Base-by-base conservation (phyloP, 2,329 filamentous ascomycete species). In the Chaetomium olivaceum region DNA sequence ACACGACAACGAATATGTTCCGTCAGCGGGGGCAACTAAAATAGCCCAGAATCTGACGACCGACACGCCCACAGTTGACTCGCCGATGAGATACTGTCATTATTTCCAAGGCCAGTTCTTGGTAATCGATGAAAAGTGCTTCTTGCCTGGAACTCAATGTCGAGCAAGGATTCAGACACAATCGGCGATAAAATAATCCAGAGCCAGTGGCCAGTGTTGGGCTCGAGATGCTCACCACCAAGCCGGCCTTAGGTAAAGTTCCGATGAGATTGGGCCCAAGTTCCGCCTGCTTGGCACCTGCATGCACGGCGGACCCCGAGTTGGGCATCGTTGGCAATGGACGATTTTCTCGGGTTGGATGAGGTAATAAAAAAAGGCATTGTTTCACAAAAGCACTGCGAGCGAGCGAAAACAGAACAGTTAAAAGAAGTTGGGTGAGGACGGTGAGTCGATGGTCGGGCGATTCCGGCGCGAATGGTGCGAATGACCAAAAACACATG, bases 361-460 rank as follows among this genome's bases (percentile, higher is more conserved):
- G 58, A 60, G 58, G 58, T 60, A 60, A 60, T 33, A 43, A 25
- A 39, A 51, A 58, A 46, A 14, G 8, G 14, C 1, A 23, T 11
- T 4, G 56, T 58, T 58, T 48, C 36, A 58, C 56, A 48, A 29
- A 58, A 16, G 2, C 27, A 12, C 8, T 57, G 54, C 31, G 11
- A 21, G 54, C 8, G 21, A 39, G 43, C 54, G 2, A 43, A 39
- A 57, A 39, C 19, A 39, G 21, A 57, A 21, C 9, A 19, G 4
- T 23, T 3, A 9, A 16, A n/a, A 21, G 9, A 9, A 23, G 46
- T 21, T 48, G 46, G 46, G 46, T 46, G 43, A 21, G n/a, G 7
- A 9, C 21, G 46, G 46, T 23, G n/a, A 48, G 46, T 9, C 21
- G 46, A 54, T 8, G 7, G 51, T 16, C 25, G 51, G 51, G 55